Evolutionary conservation across 108 stramenopile species (phyloP).

Genomic region (Stephanodiscus triporus): DNA sequence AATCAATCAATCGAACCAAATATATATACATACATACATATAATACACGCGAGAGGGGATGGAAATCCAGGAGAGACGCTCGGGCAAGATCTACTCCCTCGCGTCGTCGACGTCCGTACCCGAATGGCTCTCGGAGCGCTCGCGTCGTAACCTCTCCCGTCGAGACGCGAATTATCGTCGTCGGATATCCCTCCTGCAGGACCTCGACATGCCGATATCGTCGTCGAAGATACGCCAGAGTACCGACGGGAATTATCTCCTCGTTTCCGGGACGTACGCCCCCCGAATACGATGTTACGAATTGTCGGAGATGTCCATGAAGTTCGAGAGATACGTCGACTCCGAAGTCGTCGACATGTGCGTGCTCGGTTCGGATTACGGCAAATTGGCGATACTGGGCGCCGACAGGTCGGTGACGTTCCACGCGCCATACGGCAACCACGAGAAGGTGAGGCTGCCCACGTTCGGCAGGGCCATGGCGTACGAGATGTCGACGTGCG

Average conservation of each 20-base stretch:
- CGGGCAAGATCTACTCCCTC: slow-evolving; percentile 90
- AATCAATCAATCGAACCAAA: too few species aligned
- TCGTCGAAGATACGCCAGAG: slow-evolving; percentile 82
- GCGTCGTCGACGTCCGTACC: slow-evolving; percentile 91
- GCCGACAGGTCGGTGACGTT: slow-evolving; percentile 94
- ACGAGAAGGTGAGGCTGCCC: slow-evolving; percentile 91
- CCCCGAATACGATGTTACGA: slow-evolving; percentile 96
- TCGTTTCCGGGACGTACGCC: slow-evolving; percentile 95
- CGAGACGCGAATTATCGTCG: slow-evolving; percentile 89
- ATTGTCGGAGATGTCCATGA: slow-evolving; percentile 93
- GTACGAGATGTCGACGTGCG: slow-evolving; percentile 91
- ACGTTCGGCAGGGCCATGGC: slow-evolving; percentile 94
- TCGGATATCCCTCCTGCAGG: slow-evolving; percentile 97
- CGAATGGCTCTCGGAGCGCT: slow-evolving; percentile 95
- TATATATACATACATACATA: too few species aligned
- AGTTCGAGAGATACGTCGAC: slow-evolving; percentile 97
- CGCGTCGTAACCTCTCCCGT: slow-evolving; percentile 89
- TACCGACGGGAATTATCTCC: slow-evolving; percentile 87
- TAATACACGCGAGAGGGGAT: too few species aligned
- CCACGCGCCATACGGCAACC: slow-evolving; percentile 97
- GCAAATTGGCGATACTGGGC: slow-evolving; percentile 93
- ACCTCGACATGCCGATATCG: slow-evolving; percentile 95
- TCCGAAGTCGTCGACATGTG: slow-evolving; percentile 90
- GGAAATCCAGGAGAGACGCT: slow-evolving; percentile 89
- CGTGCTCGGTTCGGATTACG: slow-evolving; percentile 91